Evolutionary conservation across 2,329 filamentous ascomycete genomes (phyloP).

Genomic region (Paecilomyces fulvus): DNA sequence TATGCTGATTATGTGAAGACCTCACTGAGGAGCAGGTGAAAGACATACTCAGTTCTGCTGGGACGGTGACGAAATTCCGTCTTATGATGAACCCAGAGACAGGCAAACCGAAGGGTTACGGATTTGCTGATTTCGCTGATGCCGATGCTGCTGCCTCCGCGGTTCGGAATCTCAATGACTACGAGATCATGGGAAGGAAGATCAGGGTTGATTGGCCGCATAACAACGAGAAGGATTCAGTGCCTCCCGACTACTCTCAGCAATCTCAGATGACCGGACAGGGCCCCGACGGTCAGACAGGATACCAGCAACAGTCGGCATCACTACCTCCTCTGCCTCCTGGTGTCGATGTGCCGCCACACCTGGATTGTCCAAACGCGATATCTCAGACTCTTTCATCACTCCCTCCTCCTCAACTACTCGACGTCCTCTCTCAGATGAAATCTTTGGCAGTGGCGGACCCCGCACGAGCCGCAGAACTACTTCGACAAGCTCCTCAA

Average conservation of each 20-base stretch:
- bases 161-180: slow-evolving; percentile 89
- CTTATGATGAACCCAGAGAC: slow-evolving; percentile 95
- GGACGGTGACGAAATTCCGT: slow-evolving; percentile 83
- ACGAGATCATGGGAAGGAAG: slow-evolving; percentile 90
- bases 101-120: slow-evolving; percentile 89
- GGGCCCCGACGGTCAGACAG: slow-evolving; percentile 20
- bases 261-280: slow-evolving; percentile 29
- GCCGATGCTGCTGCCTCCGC: slow-evolving; percentile 86
- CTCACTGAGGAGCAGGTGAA: slow-evolving; percentile 93
- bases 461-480: slow-evolving; percentile 72
- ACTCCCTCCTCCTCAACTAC: slow-evolving; percentile 76
- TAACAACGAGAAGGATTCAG: slow-evolving; percentile 69
- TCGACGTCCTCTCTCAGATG: slow-evolving; percentile 91
- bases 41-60: slow-evolving; percentile 84
- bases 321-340: slow-evolving; percentile 71
- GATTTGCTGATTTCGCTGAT: slow-evolving; percentile 92
- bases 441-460: slow-evolving; percentile 79
- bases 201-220: slow-evolving; percentile 94
- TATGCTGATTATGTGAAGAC: slow-evolving; percentile 46
- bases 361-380: slow-evolving; percentile 76
- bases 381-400: slow-evolving; percentile 87
- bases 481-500: slow-evolving; percentile 83
- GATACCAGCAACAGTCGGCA: slow-evolving; percentile 39
- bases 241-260: slow-evolving; percentile 41
- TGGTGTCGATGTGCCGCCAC: slow-evolving; percentile 74